These are phyloP conservation scores for Fusarium newnesense DNA, from an alignment of 2,329 filamentous ascomycete species.

Conservation along the genomic window DNA sequence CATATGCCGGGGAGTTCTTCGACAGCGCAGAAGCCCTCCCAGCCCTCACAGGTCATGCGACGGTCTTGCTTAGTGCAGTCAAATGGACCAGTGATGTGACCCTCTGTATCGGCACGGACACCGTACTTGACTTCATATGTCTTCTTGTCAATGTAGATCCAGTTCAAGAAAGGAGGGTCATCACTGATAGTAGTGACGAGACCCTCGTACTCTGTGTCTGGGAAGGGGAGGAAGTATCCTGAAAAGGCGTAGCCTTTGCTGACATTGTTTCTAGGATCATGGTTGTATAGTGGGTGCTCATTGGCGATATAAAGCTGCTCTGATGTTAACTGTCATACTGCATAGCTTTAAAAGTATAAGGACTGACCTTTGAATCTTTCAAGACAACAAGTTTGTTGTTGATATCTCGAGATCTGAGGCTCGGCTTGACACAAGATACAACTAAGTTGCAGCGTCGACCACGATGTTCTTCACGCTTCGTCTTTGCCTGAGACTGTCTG, in stretches of 20 bases:
- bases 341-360: neutral
- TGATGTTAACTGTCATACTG: neutral
- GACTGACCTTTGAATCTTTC: constrained; percentile 52
- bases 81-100: constrained; percentile 58
- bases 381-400: constrained; percentile 58
- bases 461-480: constrained; percentile 58
- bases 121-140: constrained; percentile 60
- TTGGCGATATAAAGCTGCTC: constrained; percentile 45
- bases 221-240: constrained; percentile 68
- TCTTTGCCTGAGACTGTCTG: constrained; percentile 57
- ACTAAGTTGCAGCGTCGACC: constrained; percentile 59
- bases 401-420: constrained; percentile 54
- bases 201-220: constrained; percentile 59
- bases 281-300: constrained; percentile 41
- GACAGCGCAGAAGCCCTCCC: constrained; percentile 62
- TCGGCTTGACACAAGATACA: constrained; percentile 59
- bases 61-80: constrained; percentile 64
- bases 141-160: constrained; percentile 59
- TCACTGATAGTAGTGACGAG: constrained; percentile 61
- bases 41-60: constrained; percentile 59
- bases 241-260: constrained; percentile 64
- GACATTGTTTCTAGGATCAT: constrained; percentile 51
- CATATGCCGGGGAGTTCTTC: constrained; percentile 55
- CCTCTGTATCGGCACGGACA: constrained; percentile 54
- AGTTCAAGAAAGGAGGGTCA: constrained; percentile 61